Evolutionary conservation across 73 alveolate genomes (phyloP).

Genomic region (Blepharisma stoltei): DNA sequence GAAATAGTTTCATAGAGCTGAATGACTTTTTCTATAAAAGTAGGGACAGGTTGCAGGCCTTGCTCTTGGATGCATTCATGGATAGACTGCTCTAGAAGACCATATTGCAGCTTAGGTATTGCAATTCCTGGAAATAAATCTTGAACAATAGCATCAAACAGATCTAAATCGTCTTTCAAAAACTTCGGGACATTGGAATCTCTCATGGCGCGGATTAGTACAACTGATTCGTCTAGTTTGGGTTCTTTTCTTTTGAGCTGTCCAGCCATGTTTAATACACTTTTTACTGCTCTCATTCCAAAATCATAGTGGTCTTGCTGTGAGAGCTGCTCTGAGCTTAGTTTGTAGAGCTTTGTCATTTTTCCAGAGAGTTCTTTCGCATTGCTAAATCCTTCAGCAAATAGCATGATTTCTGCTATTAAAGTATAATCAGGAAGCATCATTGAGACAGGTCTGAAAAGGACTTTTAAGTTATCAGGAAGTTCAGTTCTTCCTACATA

Average conservation of each 20-base stretch:
- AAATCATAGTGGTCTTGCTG: slow-evolving; percentile 97
- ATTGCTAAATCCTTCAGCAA: slow-evolving; percentile 92
- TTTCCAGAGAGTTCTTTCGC: slow-evolving; percentile 90
- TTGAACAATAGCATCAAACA: slow-evolving; percentile 69
- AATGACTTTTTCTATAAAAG: slow-evolving; percentile 78
- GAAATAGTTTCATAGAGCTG: slow-evolving; percentile 89
- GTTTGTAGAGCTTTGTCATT: slow-evolving; percentile 95
- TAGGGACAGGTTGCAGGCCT: slow-evolving; percentile 67
- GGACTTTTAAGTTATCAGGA: slow-evolving; percentile 96
- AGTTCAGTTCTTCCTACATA: slow-evolving; percentile 99
- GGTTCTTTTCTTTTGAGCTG: slow-evolving; percentile 66
- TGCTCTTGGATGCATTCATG: slow-evolving; percentile 50
- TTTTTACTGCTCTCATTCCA: slow-evolving; percentile 98
- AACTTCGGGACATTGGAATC: slow-evolving; percentile 98
- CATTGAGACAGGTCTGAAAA: slow-evolving; percentile 98
- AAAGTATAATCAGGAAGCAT: slow-evolving; percentile 98
- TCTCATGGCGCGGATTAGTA: slow-evolving; percentile 98
- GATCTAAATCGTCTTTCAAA: slow-evolving; percentile 78
- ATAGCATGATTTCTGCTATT: slow-evolving; percentile 96
- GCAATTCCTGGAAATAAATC: slow-evolving; percentile 85
- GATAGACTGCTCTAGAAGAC: slow-evolving; percentile 54
- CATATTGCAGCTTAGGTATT: slow-evolving; percentile 66
- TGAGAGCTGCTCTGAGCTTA: slow-evolving; percentile 96
- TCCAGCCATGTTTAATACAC: slow-evolving; percentile 91
- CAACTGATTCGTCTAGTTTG: slow-evolving; percentile 90